Conservation (phyloP, 202 grass and related monocot genomes). For the Panicum hallii region DNA sequence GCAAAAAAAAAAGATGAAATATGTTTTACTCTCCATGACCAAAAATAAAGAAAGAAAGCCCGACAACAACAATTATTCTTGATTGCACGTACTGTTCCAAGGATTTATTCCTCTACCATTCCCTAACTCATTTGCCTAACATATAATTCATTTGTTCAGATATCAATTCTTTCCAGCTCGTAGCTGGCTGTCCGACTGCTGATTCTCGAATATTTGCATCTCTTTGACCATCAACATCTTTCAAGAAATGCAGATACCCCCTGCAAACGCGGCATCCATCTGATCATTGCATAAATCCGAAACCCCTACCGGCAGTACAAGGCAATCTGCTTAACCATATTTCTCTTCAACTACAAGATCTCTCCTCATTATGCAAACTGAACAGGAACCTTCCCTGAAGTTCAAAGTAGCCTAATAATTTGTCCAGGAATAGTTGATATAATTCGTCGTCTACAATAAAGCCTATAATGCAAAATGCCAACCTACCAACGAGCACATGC, state of each 20-base stretch:
- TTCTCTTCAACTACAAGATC: slow-evolving; percentile 43
- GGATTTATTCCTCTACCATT: not conserved
- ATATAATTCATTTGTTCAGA: slow-evolving; percentile 28
- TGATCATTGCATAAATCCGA: slow-evolving; percentile 25
- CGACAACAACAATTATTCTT: not conserved
- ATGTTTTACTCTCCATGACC: not conserved
- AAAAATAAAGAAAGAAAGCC: not conserved
- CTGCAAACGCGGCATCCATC: slow-evolving; percentile 30
- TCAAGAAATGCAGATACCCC: slow-evolving; percentile 14
- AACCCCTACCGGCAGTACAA: slow-evolving; percentile 46
- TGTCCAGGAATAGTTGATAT: not conserved
- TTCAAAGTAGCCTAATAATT: slow-evolving; percentile 21
- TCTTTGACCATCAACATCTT: slow-evolving; percentile 38
- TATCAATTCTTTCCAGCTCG: slow-evolving; percentile 41
- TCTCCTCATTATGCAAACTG: slow-evolving; percentile 34
- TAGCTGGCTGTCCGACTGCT: slow-evolving; percentile 29
- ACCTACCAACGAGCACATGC: slow-evolving; percentile 42
- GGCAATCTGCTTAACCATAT: slow-evolving; percentile 26
- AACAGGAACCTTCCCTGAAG: slow-evolving; percentile 57
- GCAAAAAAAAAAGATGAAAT: not conserved
- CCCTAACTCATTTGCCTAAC: slow-evolving; percentile 25
- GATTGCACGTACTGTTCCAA: not conserved
- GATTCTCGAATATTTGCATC: slow-evolving; percentile 45
- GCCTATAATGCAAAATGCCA: slow-evolving; percentile 25
- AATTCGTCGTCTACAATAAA: slow-evolving; percentile 2